These are phyloP conservation scores for Cadophora sp. DNA, from an alignment of 2,329 filamentous ascomycete species.

Conservation along the genomic window DNA sequence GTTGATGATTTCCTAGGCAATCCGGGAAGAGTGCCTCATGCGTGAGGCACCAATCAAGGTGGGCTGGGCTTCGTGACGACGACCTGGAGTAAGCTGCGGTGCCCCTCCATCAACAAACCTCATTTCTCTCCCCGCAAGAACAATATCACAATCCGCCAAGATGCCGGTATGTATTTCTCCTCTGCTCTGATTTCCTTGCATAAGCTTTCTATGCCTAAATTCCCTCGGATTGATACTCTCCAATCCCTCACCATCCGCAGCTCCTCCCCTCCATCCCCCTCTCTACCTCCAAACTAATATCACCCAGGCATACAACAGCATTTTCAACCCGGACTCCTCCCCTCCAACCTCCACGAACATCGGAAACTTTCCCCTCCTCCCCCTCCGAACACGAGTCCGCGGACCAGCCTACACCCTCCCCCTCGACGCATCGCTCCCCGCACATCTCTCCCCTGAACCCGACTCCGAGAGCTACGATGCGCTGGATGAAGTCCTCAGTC, in stretches of 20 bases:
- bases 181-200: neutral
- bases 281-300: neutral
- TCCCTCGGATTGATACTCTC: too few species aligned
- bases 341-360: slow-evolving; percentile 61
- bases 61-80: slow-evolving; percentile 10
- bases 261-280: neutral
- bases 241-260: neutral
- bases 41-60: neutral
- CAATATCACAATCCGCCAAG: neutral
- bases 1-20: neutral
- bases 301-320: slow-evolving; percentile 90
- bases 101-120: slow-evolving; percentile 16
- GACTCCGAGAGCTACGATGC: slow-evolving; percentile 95
- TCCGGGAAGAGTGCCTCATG: neutral
- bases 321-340: slow-evolving; percentile 86
- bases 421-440: slow-evolving; percentile 55
- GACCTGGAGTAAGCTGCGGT: neutral
- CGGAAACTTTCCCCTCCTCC: slow-evolving; percentile 94
- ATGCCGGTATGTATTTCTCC: slow-evolving; percentile 14
- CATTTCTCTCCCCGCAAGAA: neutral
- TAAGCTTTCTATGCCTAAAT: neutral
- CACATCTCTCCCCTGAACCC: slow-evolving; percentile 69
- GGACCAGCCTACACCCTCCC: slow-evolving; percentile 92
- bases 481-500: slow-evolving; percentile 87
- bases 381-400: slow-evolving; percentile 91